A percentile compares a stretch with the other conserved stretches of the same genome.
Evolutionary conservation across 2,329 filamentous ascomycete species (phyloP).

Genomic region (Clonostachys byssicola): DNA sequence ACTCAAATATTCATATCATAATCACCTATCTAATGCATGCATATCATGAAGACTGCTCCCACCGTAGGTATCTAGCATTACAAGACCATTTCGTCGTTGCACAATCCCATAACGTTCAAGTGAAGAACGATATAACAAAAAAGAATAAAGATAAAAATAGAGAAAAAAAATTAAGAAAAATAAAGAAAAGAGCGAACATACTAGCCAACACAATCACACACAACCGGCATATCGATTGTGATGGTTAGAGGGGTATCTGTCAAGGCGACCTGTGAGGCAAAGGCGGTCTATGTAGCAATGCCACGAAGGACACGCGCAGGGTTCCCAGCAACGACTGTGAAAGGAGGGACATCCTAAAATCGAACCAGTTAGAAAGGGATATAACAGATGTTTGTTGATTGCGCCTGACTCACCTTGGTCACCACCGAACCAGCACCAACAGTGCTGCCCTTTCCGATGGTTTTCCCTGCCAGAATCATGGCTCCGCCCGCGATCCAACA

Average conservation of each 20-base stretch:
- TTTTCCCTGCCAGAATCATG: conserved; percentile 74
- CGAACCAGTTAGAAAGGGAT: not conserved
- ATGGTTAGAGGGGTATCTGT: not conserved
- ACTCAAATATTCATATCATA: too few species aligned
- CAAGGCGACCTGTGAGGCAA: not conserved
- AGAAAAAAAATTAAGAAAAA: not conserved
- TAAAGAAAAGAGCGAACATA: too few species aligned
- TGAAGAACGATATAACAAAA: not conserved
- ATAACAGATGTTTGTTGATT: not conserved
- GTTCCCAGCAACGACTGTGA: conserved; percentile 67
- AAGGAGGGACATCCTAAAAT: conserved; percentile 57
- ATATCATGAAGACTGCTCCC: too few species aligned
- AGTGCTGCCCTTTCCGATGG: conserved; percentile 72
- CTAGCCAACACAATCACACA: too few species aligned
- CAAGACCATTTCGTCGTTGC: not conserved
- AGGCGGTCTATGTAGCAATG: conserved; percentile 10
- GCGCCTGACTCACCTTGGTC: conserved; percentile 54
- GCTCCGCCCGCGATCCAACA: conserved; percentile 78
- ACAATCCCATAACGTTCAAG: not conserved
- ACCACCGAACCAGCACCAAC: conserved; percentile 84
- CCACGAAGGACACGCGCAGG: conserved; percentile 55
- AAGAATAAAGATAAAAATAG: not conserved
- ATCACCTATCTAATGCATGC: too few species aligned
- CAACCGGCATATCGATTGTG: too few species aligned
- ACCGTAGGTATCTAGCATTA: not conserved